Evolutionary conservation across 176 grass and related monocot species (phyloP), one percentile per base, ranked within the genome.

Genomic region (Eleusine indica): DNA sequence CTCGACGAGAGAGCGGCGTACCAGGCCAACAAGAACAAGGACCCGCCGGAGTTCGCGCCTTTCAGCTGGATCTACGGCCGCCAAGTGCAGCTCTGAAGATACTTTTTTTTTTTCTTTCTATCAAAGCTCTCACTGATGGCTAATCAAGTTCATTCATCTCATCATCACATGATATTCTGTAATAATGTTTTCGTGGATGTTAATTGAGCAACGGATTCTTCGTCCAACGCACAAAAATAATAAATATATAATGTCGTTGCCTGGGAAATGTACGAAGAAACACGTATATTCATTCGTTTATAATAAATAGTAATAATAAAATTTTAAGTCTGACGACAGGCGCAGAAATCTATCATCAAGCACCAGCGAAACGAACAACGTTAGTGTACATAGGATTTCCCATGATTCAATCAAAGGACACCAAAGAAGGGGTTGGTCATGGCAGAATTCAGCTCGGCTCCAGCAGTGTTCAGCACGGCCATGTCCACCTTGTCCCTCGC

Each of bases 361-460:
- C 39, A 81, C 47, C n/a, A 21, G 61, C 28, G 9, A 68, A 67
- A 74, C 70, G 2, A 38, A 8, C 19, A 44, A 32, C 2, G 18
- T 53, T 60, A 76, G 85, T 70, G 41, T 73, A 83, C 79, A 61
- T 9, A 21, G 19, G 35, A 9, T 25, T 65, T 58, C 35, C 32
- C 25, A 49, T 10, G 35, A 19, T 22, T 92, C 73, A 96, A 68
- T 92, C 73, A 96, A 68, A 99, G 91, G 73, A 92, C 87, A 38
- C 96, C 96, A 53, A 99, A 99, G 89, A 94, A 99, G 67, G 96
- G 96, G 77, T 99, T 99, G 11, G 96, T 84, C 85, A 96, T 94
- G 17, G 96, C 96, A 19, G 96, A 95, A 71, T 94, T 95, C 44
- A 98, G 78, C 87, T 98, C 96, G 17, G 91, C 88, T 78, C 96